Percentiles rank a stretch among this genome's conserved stretches.
Conservation (phyloP, 176 grass and related monocot species). For the Echinochloa phyllopogon region DNA sequence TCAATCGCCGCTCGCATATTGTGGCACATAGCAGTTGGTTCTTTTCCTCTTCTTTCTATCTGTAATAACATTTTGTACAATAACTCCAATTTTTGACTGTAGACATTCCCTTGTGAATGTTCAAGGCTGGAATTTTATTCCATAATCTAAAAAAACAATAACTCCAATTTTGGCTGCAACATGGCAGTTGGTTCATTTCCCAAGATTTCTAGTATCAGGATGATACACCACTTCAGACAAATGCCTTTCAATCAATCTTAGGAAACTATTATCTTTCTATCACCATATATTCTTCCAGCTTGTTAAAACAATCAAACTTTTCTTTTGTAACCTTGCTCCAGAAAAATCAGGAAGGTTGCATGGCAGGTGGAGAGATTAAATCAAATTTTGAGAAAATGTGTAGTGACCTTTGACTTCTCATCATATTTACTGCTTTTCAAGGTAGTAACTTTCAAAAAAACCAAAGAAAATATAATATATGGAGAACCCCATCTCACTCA, state of each 20-base stretch:
- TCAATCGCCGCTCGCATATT: neutral
- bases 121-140: too few species aligned
- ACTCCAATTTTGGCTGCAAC: neutral
- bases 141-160: too few species aligned
- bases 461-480: neutral
- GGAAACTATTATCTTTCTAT: neutral
- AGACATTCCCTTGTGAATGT: too few species aligned
- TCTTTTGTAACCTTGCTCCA: constrained; percentile 4
- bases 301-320: neutral
- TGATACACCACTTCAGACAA: neutral
- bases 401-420: too few species aligned
- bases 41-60: neutral
- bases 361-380: neutral
- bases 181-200: neutral
- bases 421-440: too few species aligned
- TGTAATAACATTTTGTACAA: too few species aligned
- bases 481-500: neutral
- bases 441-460: too few species aligned
- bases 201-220: neutral
- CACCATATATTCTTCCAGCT: neutral
- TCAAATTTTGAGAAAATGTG: neutral
- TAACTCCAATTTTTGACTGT: too few species aligned
- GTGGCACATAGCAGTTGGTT: neutral
- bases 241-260: neutral
- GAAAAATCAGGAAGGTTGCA: neutral